Evolutionary conservation across 2,329 filamentous ascomycete species (phyloP).

Genomic region (Penicillium glabrum): DNA sequence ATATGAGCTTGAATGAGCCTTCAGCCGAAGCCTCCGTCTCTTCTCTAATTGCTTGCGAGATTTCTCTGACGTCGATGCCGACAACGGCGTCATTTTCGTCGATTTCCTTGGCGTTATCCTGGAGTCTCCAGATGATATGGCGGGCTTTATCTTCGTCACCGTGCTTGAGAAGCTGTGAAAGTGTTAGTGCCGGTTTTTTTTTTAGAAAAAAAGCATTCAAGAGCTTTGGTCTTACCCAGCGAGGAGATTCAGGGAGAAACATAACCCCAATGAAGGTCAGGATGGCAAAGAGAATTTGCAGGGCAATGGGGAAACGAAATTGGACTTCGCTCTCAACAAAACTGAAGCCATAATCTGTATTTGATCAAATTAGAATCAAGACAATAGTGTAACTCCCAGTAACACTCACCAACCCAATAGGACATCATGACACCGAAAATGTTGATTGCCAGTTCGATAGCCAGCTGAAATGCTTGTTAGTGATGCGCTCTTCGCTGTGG

Average conservation of each 20-base stretch:
- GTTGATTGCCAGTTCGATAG: slow-evolving; percentile 29
- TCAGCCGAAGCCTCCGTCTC: slow-evolving; percentile 22
- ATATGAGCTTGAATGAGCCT: slow-evolving; percentile 24
- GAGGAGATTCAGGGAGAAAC: slow-evolving; percentile 48
- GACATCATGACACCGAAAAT: slow-evolving; percentile 33
- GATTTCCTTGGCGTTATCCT: slow-evolving; percentile 26
- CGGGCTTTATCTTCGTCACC: slow-evolving; percentile 37
- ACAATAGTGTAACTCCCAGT: background rate
- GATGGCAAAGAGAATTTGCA: slow-evolving; percentile 34
- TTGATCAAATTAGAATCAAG: background rate
- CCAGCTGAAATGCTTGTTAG: slow-evolving; percentile 21
- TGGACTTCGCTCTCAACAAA: slow-evolving; percentile 26
- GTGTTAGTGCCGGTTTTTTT: background rate
- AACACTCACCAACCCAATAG: slow-evolving; percentile 34
- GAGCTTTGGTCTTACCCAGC: slow-evolving; percentile 26
- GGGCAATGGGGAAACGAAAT: slow-evolving; percentile 35
- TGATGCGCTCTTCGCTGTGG: background rate
- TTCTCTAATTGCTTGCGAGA: slow-evolving; percentile 23
- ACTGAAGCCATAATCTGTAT: slow-evolving; percentile 27
- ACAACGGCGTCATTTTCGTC: slow-evolving; percentile 27
- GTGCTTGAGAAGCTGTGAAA: slow-evolving; percentile 31
- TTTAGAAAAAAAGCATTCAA: fast-evolving
- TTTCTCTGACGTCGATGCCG: slow-evolving; percentile 21
- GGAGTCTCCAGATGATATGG: slow-evolving; percentile 35
- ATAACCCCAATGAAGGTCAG: slow-evolving; percentile 26